Conservation (phyloP, 2,329 filamentous ascomycete species). For the Trichoderma arundinaceum region DNA sequence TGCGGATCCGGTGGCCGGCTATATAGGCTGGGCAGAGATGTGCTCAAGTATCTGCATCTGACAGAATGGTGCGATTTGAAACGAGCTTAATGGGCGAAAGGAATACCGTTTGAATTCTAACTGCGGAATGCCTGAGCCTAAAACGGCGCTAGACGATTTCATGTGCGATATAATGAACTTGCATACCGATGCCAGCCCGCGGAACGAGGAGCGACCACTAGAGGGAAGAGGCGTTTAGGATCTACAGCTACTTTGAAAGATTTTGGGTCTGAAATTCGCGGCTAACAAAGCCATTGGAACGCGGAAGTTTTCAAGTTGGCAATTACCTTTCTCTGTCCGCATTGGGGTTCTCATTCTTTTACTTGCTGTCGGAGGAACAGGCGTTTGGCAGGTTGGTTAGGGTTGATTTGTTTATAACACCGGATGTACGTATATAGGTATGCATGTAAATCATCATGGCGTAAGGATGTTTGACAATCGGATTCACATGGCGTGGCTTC, state of each 20-base stretch:
- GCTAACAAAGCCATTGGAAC: too few species aligned
- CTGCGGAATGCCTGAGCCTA: not conserved
- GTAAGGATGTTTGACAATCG: not conserved
- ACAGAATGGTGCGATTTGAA: not conserved
- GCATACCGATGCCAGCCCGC: slow-evolving; percentile 35
- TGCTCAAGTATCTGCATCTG: not conserved
- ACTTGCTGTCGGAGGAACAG: not conserved
- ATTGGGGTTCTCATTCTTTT: not conserved
- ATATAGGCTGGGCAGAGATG: slow-evolving; percentile 30
- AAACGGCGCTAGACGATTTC: slow-evolving; percentile 34
- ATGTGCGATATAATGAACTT: slow-evolving; percentile 35
- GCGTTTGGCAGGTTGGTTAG: slow-evolving; percentile 6
- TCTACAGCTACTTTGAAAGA: slow-evolving; percentile 20
- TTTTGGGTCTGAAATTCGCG: not conserved
- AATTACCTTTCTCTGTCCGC: too few species aligned
- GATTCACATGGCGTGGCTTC: not conserved
- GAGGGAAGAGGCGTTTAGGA: slow-evolving; percentile 25
- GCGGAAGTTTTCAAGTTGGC: too few species aligned
- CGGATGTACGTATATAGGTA: slow-evolving; percentile 1
- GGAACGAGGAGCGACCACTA: not conserved
- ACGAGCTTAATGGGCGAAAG: not conserved
- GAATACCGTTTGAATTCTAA: not conserved
- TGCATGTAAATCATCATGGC: slow-evolving; percentile 2
- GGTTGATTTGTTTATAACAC: not conserved
- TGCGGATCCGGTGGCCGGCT: slow-evolving; percentile 72